Conservation (phyloP, 345 rosid species). For the Litchi chinensis region DNA sequence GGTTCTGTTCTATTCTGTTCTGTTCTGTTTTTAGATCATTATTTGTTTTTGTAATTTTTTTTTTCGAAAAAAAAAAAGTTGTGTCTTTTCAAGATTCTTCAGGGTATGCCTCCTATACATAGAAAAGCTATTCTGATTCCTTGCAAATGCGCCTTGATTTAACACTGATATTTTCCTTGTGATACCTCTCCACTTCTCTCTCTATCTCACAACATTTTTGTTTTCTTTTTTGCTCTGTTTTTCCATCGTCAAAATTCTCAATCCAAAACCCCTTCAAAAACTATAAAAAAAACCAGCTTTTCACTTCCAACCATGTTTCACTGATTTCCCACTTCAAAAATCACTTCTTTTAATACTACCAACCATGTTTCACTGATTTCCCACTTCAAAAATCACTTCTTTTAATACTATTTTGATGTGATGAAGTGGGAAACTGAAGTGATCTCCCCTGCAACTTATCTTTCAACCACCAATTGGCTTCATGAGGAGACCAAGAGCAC, state of each 20-base stretch:
- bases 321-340: background rate
- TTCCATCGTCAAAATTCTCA: background rate
- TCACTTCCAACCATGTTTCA: conserved; percentile 10
- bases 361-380: background rate
- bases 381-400: background rate
- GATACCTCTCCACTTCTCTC: conserved; percentile 33
- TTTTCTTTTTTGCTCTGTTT: conserved; percentile 18
- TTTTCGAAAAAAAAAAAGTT: conserved; percentile 23
- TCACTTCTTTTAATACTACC: background rate
- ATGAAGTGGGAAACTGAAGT: conserved; percentile 78
- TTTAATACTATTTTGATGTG: conserved; percentile 13
- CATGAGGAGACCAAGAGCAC: conserved; percentile 50
- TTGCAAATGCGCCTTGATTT: conserved; percentile 51
- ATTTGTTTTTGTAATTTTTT: background rate
- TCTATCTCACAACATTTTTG: background rate
- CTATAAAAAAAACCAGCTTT: background rate
- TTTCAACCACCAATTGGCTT: conserved; percentile 53
- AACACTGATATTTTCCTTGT: conserved; percentile 43
- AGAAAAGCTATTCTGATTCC: conserved; percentile 61
- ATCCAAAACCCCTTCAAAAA: background rate
- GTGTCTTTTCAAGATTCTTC: conserved; percentile 61
- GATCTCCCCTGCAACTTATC: conserved; percentile 50
- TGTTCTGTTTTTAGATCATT: background rate
- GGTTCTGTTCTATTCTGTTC: conserved; percentile 19
- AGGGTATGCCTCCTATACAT: conserved; percentile 31